Evolutionary conservation across 306 rosid species (phyloP), one percentile per base, ranked within the genome.

Genomic region (Trichosanthes cucumerina): DNA sequence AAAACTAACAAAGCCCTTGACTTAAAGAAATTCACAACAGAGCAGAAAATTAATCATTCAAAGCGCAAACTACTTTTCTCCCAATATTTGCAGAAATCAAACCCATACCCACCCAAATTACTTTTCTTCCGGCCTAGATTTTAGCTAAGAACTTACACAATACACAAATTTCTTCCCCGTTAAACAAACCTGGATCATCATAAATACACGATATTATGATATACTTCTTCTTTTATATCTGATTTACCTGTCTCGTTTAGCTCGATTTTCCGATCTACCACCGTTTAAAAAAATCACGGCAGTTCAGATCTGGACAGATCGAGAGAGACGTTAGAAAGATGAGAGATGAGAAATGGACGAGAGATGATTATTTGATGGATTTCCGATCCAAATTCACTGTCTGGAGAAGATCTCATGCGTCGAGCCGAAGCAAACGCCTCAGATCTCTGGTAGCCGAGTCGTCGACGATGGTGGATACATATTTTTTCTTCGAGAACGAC

Each of bases 281-380:
- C 94, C 93, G 90, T 89, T 93, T 86, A 85, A 92, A 93, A 93
- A 92, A 91, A 88, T 87, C 90, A 89, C 91, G 90, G 91, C 83
- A 18, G 9, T 41, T 47, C 80, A 71, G 86, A 86, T 58, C 79
- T 53, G 34, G 73, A 56, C 18, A 85, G 80, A 64, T 28, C 62
- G 24, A 80, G 84, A 75, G 62, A 75, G 60, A 81, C 75, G 46
- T 78, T 38, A 63, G 57, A 69, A 52, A 50, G 75, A 83, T 69
- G 71, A 66, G 77, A 24, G 58, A 26, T 39, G 33, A 50, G 72
- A 62, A 11, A 66, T 34, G 64, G 23, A 31, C 9, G 56, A 69
- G 39, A 69, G 23, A 26, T 2, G 12, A 2, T 44, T 64, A 34
- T 34, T 10, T 43, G 2, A 43, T 21, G 36, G 54, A 43, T 36